Base-by-base conservation (phyloP, 164 flowering plant species). In the Hamamelis virginiana region DNA sequence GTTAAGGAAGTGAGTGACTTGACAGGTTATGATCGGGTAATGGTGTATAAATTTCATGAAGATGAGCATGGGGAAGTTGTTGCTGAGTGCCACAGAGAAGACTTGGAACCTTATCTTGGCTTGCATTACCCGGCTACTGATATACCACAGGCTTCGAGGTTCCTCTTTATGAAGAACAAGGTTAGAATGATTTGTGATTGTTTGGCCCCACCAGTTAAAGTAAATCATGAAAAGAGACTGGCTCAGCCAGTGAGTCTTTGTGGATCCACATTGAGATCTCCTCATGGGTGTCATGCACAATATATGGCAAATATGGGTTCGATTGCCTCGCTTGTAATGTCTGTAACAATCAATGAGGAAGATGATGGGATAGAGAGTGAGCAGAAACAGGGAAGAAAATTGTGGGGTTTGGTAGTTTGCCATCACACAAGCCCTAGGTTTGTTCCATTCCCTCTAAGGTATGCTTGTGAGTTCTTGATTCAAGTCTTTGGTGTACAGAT, bases 361-460 rank as follows among this genome's bases (percentile, higher is more conserved):
- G 88, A 82, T 67, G 82, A 80, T 53, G 88, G 77, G 50, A 62
- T 66, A 58, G 81, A 71, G 11, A 65, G 51, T 47, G 80, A 73
- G 56, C 80, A 73, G 25, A 75, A 72, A 46, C 80, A 68, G 64
- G 85, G 76, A 22, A 80, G 85, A 74, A 88, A 83, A 69, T 73
- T 88, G 50, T 90, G 96, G 96, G 96, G 96, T 2, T 74, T 90
- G 69, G 91, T 90, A 57, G 96, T 88, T 43, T 90, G 96, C 78
- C 96, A 90, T 80, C 90, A 90, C 74, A 80, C 86, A 27, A 82
- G 74, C 65, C 86, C 92, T 46, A 78, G 96, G 69, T 85, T 85
- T 75, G 78, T 88, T 59, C 89, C 91, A 11, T 90, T 83, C 62
- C 92, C 96, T 19, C 71, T 88, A 62, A 75, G 96, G 68, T 90